phyloP scores from a whole-genome alignment of 441 rosid genomes.

The Erysimum cheiri region DNA sequence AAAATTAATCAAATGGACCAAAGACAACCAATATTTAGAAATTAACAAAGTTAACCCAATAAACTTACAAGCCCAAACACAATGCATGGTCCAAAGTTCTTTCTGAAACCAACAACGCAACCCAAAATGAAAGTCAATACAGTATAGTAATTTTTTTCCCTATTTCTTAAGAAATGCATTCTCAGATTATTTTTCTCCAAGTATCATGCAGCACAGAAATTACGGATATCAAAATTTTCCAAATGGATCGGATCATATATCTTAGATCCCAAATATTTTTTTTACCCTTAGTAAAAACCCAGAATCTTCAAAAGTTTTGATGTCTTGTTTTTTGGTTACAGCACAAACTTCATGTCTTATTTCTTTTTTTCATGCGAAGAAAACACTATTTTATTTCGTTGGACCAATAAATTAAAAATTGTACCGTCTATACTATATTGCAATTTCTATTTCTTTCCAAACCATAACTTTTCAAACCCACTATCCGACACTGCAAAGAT shows the following conservation, averaged over 20 bases:
- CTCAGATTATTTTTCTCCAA: neutral
- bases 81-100: conserved; percentile 1
- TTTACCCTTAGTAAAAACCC: neutral
- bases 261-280: neutral
- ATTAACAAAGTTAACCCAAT: conserved; percentile 2
- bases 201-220: neutral
- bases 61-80: conserved; percentile 11
- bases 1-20: neutral
- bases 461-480: conserved; percentile 40
- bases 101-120: conserved; percentile 1
- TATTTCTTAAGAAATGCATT: conserved; percentile 13
- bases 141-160: no score
- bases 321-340: neutral
- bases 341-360: neutral
- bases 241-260: neutral
- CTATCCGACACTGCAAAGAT: conserved; percentile 46
- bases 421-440: conserved; percentile 18
- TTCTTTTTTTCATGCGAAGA: neutral
- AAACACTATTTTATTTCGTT: neutral
- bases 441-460: conserved; percentile 33
- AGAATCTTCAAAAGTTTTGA: neutral
- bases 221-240: neutral
- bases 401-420: neutral
- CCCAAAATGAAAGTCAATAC: conserved; percentile 19
- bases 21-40: neutral